Evolutionary conservation across 306 rosid species (phyloP).

Genomic region (Cicer chorassanicum): DNA sequence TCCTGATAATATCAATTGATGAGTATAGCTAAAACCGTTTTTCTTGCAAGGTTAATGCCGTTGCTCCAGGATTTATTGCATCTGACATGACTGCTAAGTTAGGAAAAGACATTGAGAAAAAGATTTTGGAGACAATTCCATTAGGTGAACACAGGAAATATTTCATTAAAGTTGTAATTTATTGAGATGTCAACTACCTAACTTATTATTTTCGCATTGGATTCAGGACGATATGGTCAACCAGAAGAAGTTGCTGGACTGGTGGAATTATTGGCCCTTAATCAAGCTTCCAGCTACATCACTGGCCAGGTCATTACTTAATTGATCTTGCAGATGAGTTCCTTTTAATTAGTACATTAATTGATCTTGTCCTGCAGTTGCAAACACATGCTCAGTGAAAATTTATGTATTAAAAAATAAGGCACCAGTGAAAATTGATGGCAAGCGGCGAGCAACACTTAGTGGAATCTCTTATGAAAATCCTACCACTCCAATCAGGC

Average conservation of each 20-base stretch:
- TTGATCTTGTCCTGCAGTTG: too few species aligned
- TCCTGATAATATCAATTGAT: conserved; percentile 20
- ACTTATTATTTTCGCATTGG: conserved; percentile 33
- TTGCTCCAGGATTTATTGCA: conserved; percentile 97
- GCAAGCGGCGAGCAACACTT: too few species aligned
- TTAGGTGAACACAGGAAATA: conserved; percentile 63
- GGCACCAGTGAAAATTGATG: too few species aligned
- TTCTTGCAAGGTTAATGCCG: conserved; percentile 82
- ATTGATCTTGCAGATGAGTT: not conserved
- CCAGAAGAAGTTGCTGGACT: conserved; percentile 99
- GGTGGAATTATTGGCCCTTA: conserved; percentile 92
- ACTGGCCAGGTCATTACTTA: conserved; percentile 82
- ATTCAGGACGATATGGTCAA: conserved; percentile 89
- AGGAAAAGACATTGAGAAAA: conserved; percentile 81
- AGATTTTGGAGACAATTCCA: conserved; percentile 79
- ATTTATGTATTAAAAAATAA: too few species aligned
- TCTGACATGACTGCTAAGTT: conserved; percentile 97
- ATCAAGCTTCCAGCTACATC: conserved; percentile 85
- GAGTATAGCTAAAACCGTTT: conserved; percentile 35
- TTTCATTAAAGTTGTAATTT: not conserved
- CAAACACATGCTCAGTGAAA: too few species aligned
- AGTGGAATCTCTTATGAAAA: too few species aligned
- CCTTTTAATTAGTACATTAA: not conserved
- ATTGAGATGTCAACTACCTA: conserved; percentile 22
- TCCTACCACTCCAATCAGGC: too few species aligned